Evolutionary conservation across 495 filamentous ascomycete species (phyloP).

Genomic region (Penicillium cataractarum): DNA sequence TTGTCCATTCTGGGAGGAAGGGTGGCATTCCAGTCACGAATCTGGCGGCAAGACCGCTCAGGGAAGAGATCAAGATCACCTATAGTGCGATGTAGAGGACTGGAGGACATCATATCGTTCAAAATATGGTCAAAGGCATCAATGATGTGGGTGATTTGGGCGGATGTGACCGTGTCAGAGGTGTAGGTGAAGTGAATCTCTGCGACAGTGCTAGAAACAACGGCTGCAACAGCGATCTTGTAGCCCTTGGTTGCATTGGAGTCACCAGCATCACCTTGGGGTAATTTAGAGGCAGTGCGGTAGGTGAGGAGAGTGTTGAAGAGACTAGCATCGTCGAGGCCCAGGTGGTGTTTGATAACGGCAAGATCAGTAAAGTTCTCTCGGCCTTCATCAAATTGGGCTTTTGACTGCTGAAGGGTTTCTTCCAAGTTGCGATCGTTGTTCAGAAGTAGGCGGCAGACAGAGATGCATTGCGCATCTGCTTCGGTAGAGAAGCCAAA

Average conservation of each 20-base stretch:
- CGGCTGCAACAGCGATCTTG: constrained; percentile 60
- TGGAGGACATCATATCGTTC: constrained; percentile 37
- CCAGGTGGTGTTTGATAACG: constrained; percentile 45
- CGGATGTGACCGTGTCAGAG: constrained; percentile 37
- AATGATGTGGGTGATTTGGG: constrained; percentile 41
- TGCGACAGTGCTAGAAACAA: constrained; percentile 43
- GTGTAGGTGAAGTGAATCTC: constrained; percentile 47
- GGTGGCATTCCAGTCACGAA: constrained; percentile 43
- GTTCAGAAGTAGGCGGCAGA: constrained; percentile 40
- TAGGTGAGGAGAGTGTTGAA: constrained; percentile 59
- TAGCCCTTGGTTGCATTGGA: constrained; percentile 43
- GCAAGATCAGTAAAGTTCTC: constrained; percentile 42
- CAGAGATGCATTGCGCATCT: constrained; percentile 29
- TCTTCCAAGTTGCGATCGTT: constrained; percentile 40
- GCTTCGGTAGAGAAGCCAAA: constrained; percentile 52
- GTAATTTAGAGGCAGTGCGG: constrained; percentile 13
- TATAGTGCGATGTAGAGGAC: constrained; percentile 30
- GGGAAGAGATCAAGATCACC: constrained; percentile 39
- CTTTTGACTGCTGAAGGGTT: constrained; percentile 39
- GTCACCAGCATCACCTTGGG: constrained; percentile 13
- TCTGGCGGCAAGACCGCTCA: constrained; percentile 30
- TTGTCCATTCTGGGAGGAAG: constrained; percentile 37
- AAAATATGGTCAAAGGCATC: constrained; percentile 45
- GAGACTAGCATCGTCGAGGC: constrained; percentile 39
- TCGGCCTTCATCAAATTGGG: constrained; percentile 37